A percentile compares a stretch with the other conserved stretches of the same genome.
These are phyloP conservation scores for Arthroderma sp. DNA, from an alignment of 2,329 filamentous ascomycete genomes.

Conservation along the genomic window DNA sequence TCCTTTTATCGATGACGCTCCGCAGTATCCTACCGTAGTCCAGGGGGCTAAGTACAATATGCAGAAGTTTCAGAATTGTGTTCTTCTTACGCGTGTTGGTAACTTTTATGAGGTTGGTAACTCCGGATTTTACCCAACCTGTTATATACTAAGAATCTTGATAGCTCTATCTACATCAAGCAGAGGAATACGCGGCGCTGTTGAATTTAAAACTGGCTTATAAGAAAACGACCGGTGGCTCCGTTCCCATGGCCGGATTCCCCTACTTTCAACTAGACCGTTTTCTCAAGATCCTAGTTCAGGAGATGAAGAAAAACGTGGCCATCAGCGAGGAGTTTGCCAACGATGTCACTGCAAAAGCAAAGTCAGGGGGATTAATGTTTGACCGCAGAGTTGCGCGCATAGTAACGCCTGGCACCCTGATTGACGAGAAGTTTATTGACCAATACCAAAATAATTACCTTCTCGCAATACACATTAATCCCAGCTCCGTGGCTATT, in stretches of 20 bases:
- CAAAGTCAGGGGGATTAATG: slow-evolving; percentile 64
- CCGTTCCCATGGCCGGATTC: slow-evolving; percentile 88
- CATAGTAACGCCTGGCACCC: slow-evolving; percentile 83
- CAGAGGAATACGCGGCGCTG: slow-evolving; percentile 73
- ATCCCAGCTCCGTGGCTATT: slow-evolving; percentile 18
- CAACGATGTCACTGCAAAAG: slow-evolving; percentile 55
- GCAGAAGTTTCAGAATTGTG: slow-evolving; percentile 78
- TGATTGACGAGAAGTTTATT: slow-evolving; percentile 97
- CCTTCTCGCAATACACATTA: slow-evolving; percentile 64
- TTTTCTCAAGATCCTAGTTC: slow-evolving; percentile 83
- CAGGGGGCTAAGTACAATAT: slow-evolving; percentile 82
- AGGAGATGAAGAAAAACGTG: slow-evolving; percentile 81
- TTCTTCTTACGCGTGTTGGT: slow-evolving; percentile 81
- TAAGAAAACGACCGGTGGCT: slow-evolving; percentile 65
- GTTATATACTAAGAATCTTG: slow-evolving; percentile 6
- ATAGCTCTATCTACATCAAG: slow-evolving; percentile 83
- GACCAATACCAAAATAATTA: slow-evolving; percentile 91
- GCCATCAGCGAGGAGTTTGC: slow-evolving; percentile 89
- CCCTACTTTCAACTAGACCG: slow-evolving; percentile 86
- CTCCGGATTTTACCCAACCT: neutral
- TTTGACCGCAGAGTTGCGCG: slow-evolving; percentile 77
- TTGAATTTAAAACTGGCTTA: slow-evolving; percentile 76
- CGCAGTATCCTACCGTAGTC: slow-evolving; percentile 73
- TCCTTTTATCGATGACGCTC: slow-evolving; percentile 36
- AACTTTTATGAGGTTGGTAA: slow-evolving; percentile 70